Evolutionary conservation across 2,329 filamentous ascomycete genomes (phyloP), one percentile per base, ranked within the genome.

Genomic region (Sarocladiaceae sp.): DNA sequence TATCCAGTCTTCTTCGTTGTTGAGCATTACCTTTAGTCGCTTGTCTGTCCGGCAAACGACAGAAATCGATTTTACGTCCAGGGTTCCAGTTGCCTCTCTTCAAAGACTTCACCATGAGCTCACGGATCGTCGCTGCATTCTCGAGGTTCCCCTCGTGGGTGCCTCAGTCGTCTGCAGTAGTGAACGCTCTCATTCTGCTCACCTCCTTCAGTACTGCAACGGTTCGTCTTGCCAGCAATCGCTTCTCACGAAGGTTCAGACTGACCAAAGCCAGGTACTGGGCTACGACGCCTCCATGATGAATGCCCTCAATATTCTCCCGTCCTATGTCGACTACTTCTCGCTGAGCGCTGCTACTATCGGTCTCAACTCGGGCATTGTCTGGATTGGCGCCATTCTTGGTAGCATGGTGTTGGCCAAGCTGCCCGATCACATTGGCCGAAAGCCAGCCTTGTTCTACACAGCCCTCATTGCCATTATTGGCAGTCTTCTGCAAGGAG

Each of bases 401-500:
- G 37, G 37, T 21, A 41, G 37, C 26, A 18, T 41, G 37, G 13
- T 23, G 18, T 16, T 24, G 19, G 19, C 19, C 6, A 41, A 41
- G 37, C 11, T 41, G 19, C 37, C 37, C 6, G 37, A 41, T 16
- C 10, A 11, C 5, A 45, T 45, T 16, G 43, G 26, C 7, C 26
- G 26, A 7, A 29, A 29, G 26, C 26, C 26, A 7, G 58, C 52
- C 4, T 58, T 59, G 45, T 51, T 60, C 26, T 23, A 54, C 4
- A 58, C 57, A 2, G 54, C 53, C 1, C 45, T 58, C 32, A 45
- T 62, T 3, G 69, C 63, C 6, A 61, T 68, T 3, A 65, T 73
- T 10, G 63, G 72, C 34, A 75, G 67, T 52, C 70, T 78, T 42
- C 53, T 76, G 6, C 72, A 76, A 51, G 63, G 66, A 0, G 67